Evolutionary conservation across 371 early-diverging fungal species (phyloP).

Genomic region (Mortierella sp.): DNA sequence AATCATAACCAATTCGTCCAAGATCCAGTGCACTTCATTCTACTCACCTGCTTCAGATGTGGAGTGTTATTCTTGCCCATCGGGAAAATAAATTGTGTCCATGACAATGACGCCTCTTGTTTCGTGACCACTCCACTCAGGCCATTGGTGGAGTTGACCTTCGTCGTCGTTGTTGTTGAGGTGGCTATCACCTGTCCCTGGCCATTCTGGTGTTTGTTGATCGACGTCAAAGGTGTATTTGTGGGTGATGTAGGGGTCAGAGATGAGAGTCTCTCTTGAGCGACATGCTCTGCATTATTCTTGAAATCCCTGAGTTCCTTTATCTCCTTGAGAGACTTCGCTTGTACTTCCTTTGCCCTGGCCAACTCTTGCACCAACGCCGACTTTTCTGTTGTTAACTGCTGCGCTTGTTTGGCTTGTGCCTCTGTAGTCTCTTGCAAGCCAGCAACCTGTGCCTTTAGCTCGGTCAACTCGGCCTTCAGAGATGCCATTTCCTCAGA

Average conservation of each 20-base stretch:
- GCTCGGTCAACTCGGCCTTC: background rate
- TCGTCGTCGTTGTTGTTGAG: conserved; percentile 1
- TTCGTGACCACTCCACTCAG: conserved; percentile 5
- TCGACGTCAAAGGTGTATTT: background rate
- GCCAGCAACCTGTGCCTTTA: background rate
- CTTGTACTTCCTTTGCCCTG: background rate
- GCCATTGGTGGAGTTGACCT: background rate
- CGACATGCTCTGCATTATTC: background rate
- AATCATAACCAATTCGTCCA: background rate
- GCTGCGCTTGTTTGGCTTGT: conserved; percentile 17
- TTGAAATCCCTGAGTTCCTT: background rate
- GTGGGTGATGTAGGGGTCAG: conserved; percentile 29
- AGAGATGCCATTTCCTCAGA: conserved; percentile 1
- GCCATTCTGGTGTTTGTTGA: conserved; percentile 3
- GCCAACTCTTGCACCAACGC: conserved; percentile 9
- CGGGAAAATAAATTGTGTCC: conserved; percentile 35
- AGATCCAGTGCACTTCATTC: background rate
- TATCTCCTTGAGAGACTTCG: background rate
- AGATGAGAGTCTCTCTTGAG: conserved; percentile 14
- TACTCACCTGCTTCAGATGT: conserved; percentile 25
- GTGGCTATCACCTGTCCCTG: background rate
- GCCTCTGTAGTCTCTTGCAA: conserved; percentile 10
- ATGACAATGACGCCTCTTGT: conserved; percentile 36
- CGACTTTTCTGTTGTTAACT: conserved; percentile 13
- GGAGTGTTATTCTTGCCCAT: conserved; percentile 17